Conservation (phyloP, 169 alveolate species). For the Cardiosporidium cionae region DNA sequence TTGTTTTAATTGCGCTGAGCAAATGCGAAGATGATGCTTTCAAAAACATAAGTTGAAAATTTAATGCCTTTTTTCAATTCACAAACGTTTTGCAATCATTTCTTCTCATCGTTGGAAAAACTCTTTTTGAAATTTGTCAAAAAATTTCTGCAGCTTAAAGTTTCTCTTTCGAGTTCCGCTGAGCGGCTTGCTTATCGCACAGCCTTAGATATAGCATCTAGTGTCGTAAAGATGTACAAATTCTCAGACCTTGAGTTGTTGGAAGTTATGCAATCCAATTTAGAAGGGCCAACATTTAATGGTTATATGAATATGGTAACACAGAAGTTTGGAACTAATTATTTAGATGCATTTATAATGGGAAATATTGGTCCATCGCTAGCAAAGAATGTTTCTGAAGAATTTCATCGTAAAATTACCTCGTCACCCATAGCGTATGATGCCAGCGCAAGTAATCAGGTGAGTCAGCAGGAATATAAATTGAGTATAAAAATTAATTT, state of each 20-base stretch:
- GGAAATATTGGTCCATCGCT: constrained; percentile 10
- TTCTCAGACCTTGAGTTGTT: background rate
- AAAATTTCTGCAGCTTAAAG: too few relatives aligned
- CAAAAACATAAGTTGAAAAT: too few relatives aligned
- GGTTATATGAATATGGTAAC: background rate
- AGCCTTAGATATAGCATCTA: background rate
- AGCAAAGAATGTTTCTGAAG: constrained; percentile 8
- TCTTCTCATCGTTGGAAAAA: too few relatives aligned
- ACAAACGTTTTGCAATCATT: too few relatives aligned
- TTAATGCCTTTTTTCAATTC: too few relatives aligned
- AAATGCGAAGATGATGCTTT: too few relatives aligned
- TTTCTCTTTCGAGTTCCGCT: background rate
- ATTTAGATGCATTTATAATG: constrained; percentile 27
- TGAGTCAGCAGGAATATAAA: too few relatives aligned
- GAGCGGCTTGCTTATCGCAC: background rate
- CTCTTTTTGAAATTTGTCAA: too few relatives aligned
- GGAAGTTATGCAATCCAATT: background rate
- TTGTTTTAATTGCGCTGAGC: too few relatives aligned
- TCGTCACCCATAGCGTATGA: background rate
- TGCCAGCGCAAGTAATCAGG: constrained; percentile 21
- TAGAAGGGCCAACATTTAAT: background rate
- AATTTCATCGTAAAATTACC: background rate
- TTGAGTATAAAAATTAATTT: too few relatives aligned
- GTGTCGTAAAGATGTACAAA: background rate
- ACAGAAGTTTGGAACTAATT: background rate